Evolutionary conservation across 2,329 filamentous ascomycete genomes (phyloP).

Genomic region (Graphilbum fragrans): DNA sequence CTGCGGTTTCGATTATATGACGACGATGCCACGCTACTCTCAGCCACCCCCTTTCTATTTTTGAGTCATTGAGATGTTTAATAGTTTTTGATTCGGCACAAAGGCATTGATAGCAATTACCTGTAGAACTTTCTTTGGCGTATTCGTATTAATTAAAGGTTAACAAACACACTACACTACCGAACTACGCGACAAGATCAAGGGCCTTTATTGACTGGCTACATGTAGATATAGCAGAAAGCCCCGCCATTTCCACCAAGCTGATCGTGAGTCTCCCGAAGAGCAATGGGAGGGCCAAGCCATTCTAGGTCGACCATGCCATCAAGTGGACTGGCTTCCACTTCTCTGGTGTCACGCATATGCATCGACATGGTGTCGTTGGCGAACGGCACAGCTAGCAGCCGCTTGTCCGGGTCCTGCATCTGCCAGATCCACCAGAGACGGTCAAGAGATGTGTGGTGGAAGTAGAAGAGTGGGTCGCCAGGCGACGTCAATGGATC

Average conservation of each 20-base stretch:
- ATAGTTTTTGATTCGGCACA: no score
- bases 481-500: constrained; percentile 23
- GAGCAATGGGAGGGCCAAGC: constrained; percentile 11
- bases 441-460: constrained; percentile 24
- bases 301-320: constrained; percentile 15
- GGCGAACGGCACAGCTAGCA: constrained; percentile 14
- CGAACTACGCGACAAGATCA: no score
- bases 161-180: no score
- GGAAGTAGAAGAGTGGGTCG: constrained; percentile 27
- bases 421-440: constrained; percentile 30
- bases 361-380: constrained; percentile 17
- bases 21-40: no score
- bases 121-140: no score
- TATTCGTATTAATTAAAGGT: no score
- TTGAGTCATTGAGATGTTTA: no score
- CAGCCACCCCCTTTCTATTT: no score
- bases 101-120: no score
- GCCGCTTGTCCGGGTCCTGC: constrained; percentile 21
- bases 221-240: constrained; percentile 19
- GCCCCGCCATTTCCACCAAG: constrained; percentile 14
- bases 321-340: constrained; percentile 2
- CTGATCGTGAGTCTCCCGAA: constrained; percentile 15
- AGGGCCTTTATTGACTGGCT: no score
- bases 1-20: no score
- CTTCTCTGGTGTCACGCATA: constrained; percentile 3